Evolutionary conservation across 2,329 filamentous ascomycete species (phyloP).

Genomic region (Fusarium albosuccineum): DNA sequence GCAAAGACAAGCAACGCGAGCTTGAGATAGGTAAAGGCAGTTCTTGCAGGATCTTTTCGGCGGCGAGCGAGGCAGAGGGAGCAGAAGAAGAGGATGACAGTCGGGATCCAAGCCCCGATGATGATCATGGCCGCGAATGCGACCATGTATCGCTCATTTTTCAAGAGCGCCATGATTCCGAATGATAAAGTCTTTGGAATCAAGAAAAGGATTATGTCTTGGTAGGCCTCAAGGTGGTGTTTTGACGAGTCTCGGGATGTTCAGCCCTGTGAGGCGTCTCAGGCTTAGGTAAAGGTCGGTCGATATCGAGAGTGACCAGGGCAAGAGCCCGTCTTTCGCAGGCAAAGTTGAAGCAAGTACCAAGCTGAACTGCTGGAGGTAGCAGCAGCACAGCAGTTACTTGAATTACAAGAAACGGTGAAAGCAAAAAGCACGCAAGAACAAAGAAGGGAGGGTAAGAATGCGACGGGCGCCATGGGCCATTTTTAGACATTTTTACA

Average conservation of each 20-base stretch:
- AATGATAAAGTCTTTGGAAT: neutral
- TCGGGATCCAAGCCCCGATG: conserved; percentile 27
- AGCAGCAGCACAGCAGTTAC: neutral
- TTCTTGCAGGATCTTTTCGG: conserved; percentile 41
- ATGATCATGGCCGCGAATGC: conserved; percentile 31
- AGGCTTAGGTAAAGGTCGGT: no score
- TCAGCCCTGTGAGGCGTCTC: neutral
- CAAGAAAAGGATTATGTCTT: neutral
- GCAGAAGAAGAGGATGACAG: conserved; percentile 38
- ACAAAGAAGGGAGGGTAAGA: neutral
- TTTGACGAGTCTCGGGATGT: neutral
- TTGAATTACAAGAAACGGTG: conserved; percentile 1
- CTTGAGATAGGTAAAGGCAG: conserved; percentile 44
- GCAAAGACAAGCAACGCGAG: conserved; percentile 40
- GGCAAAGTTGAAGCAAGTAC: neutral
- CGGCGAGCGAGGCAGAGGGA: conserved; percentile 40
- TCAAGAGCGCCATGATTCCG: neutral
- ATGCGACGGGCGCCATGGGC: conserved; percentile 1
- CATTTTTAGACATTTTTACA: conserved; percentile 8
- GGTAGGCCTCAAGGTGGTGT: neutral
- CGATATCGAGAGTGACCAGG: neutral
- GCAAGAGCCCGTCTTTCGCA: neutral
- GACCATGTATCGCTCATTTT: conserved; percentile 17
- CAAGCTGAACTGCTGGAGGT: neutral
- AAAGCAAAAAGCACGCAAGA: neutral